These are phyloP conservation scores for Penicillium sp. DNA, from an alignment of 2,329 filamentous ascomycete genomes.

Conservation along the genomic window DNA sequence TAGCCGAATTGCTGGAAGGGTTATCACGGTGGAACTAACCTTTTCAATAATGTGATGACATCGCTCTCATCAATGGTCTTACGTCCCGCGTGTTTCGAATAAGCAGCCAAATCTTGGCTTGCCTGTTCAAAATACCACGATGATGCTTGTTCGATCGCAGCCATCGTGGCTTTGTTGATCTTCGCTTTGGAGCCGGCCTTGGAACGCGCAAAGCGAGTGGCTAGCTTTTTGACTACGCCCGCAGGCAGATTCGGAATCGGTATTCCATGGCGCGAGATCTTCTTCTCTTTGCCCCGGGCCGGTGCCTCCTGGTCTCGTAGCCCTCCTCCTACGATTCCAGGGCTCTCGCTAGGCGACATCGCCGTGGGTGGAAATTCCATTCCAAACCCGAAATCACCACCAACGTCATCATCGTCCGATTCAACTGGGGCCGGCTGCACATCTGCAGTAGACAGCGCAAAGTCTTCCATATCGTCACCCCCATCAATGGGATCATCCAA, in stretches of 20 bases:
- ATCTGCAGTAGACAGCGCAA: slow-evolving; percentile 33
- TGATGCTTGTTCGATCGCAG: slow-evolving; percentile 75
- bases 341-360: slow-evolving; percentile 33
- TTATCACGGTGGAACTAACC: slow-evolving; percentile 57
- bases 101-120: slow-evolving; percentile 75
- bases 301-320: slow-evolving; percentile 34
- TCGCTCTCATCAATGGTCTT: slow-evolving; percentile 87
- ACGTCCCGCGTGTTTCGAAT: slow-evolving; percentile 77
- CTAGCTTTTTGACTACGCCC: slow-evolving; percentile 68
- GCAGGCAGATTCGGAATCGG: slow-evolving; percentile 74
- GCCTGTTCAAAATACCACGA: slow-evolving; percentile 93
- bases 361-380: slow-evolving; percentile 29
- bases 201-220: slow-evolving; percentile 68
- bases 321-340: slow-evolving; percentile 38
- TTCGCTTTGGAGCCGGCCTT: slow-evolving; percentile 67
- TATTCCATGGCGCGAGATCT: slow-evolving; percentile 70
- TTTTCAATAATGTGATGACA: slow-evolving; percentile 77
- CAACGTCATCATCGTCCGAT: slow-evolving; percentile 28
- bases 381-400: slow-evolving; percentile 36
- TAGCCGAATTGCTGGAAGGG: slow-evolving; percentile 23
- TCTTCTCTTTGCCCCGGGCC: slow-evolving; percentile 51
- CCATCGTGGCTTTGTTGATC: slow-evolving; percentile 72
- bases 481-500: slow-evolving; percentile 34
- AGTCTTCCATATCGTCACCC: slow-evolving; percentile 38
- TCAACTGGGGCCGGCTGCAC: slow-evolving; percentile 28